Conservation (phyloP, 441 rosid genomes). For the Populus hybrid region DNA sequence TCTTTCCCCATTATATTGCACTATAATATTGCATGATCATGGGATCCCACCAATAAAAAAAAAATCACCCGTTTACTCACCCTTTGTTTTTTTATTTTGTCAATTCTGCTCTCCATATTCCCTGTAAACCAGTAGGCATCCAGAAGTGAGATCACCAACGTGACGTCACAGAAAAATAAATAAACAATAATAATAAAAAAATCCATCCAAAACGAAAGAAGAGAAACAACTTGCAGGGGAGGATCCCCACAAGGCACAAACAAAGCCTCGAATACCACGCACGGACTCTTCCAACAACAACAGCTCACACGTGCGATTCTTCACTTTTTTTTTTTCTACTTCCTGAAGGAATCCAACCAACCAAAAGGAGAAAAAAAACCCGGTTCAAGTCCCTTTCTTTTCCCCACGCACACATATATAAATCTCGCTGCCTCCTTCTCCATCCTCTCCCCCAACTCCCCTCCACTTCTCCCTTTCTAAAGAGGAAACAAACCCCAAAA, state of each 20-base stretch:
- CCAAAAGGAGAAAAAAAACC: neutral
- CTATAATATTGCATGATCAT: too few relatives aligned
- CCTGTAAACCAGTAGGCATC: neutral
- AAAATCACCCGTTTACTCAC: too few relatives aligned
- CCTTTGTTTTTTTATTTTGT: too few relatives aligned
- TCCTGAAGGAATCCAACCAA: neutral
- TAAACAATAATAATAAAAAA: neutral
- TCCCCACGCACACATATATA: slow-evolving; percentile 16
- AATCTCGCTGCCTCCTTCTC: neutral
- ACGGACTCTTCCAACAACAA: neutral
- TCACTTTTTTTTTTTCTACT: too few relatives aligned
- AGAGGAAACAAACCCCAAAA: neutral
- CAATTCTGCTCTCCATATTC: too few relatives aligned
- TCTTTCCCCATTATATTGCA: too few relatives aligned
- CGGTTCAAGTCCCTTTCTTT: slow-evolving; percentile 14
- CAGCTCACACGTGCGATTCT: slow-evolving; percentile 19
- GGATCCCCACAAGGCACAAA: neutral
- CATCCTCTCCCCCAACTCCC: neutral
- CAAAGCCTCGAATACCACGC: slow-evolving; percentile 14
- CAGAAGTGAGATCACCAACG: neutral
- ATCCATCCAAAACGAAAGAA: neutral
- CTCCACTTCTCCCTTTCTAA: slow-evolving; percentile 5
- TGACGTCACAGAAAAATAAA: neutral
- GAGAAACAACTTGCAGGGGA: neutral
- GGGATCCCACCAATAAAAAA: too few relatives aligned